A percentile compares a stretch with the other conserved stretches of the same genome.
Evolutionary conservation across 305 asterid genomes (phyloP).

Genomic region (Fraxinus velutina): DNA sequence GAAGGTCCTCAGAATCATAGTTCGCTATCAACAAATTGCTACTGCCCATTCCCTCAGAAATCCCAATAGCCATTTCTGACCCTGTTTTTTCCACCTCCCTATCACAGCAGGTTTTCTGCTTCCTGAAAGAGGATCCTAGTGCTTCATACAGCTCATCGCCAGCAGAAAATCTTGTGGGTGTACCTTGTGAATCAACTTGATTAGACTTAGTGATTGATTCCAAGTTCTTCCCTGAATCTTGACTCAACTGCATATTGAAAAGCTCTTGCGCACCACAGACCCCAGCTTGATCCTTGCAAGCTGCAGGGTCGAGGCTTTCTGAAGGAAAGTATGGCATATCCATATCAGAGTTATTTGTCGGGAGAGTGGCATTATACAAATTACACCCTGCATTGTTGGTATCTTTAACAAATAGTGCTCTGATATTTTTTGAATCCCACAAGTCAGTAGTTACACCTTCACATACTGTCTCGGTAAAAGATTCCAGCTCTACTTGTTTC

Average conservation of each 20-base stretch:
- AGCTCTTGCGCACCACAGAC: constrained; percentile 24
- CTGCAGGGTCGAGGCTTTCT: constrained; percentile 30
- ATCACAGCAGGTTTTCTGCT: constrained; percentile 31
- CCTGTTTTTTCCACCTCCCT: constrained; percentile 43
- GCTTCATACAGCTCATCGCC: constrained; percentile 92
- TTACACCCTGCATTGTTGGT: constrained; percentile 28
- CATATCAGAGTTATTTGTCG: constrained; percentile 29
- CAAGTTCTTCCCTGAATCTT: constrained; percentile 32
- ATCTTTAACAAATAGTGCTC: constrained; percentile 25
- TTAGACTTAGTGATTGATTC: constrained; percentile 27
- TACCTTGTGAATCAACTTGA: constrained; percentile 26
- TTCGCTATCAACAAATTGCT: constrained; percentile 54
- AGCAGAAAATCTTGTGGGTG: constrained; percentile 59
- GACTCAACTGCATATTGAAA: constrained; percentile 32
- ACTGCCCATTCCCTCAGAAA: constrained; percentile 52
- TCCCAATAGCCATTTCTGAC: constrained; percentile 50
- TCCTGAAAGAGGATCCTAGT: constrained; percentile 62
- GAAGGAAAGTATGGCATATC: constrained; percentile 32
- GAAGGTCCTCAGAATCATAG: constrained; percentile 61
- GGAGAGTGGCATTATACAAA: constrained; percentile 29
- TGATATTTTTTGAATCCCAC: constrained; percentile 29
- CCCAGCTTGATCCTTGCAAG: constrained; percentile 30
- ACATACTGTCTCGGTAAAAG: constrained; percentile 27
- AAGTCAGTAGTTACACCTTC: constrained; percentile 34
- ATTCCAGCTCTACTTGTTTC: constrained; percentile 36